Base-by-base conservation (phyloP, 495 filamentous ascomycete genomes). In the Penicillium paxilli region DNA sequence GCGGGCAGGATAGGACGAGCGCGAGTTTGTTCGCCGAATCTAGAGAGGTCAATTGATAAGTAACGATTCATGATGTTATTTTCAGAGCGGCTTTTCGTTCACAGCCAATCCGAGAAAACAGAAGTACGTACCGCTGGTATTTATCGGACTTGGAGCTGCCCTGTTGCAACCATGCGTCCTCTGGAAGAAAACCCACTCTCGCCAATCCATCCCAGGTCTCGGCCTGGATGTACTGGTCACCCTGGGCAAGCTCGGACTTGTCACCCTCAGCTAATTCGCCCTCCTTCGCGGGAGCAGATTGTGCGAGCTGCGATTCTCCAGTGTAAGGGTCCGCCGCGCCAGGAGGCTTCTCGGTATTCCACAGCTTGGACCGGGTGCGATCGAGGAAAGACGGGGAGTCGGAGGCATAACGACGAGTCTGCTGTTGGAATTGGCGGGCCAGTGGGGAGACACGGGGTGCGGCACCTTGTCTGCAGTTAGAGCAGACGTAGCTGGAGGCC, bases 291-390 rank as follows among this genome's bases (percentile, higher is more conserved):
- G 38, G 26, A 22, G 19, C 9, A 37, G 4, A 3, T 24, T 52
- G 40, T 41, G 47, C 33, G 40, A 63, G 9, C 46, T 60, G 56
- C 16, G 79, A 68, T 37, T 70, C 51, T 49, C 68, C 68, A 5
- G 69, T 71, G 49, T 84, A 84, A 0, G 80, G 82, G 59, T 85
- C 81, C 49, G 76, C 66, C 41, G 70, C 48, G 17, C 81, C 82
- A 4, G 80, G 80, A 5, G 81, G 79, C 21, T 73, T 75, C 21
- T 83, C 77, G 9, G 79, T 76, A 19, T 79, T 80, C 81, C 81
- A 84, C 52, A 86, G 70, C 64, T 72, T 77, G 49, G 69, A 65
- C 33, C 80, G 77, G 47, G 84, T 63, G 25, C 72, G 70, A 26
- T 83, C 79, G 45, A 78, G 75, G 46, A 80, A 58, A 47, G 75